Evolutionary conservation across 148 eudicot species (phyloP).

Genomic region (Amaranthus hypochondriacus): DNA sequence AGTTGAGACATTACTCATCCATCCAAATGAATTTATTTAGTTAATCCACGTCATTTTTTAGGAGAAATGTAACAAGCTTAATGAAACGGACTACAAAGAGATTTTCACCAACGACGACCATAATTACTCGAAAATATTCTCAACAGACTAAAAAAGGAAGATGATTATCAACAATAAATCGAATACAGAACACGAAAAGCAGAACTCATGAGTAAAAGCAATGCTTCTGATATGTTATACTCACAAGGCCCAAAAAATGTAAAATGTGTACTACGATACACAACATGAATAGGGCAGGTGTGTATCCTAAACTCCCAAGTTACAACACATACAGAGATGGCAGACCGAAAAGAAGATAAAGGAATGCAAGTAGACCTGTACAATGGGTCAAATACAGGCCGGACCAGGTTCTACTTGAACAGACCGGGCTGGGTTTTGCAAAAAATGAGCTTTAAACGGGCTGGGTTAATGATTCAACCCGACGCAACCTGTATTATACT

Average conservation of each 20-base stretch:
- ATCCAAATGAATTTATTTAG: no score
- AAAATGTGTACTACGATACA: conserved; percentile 4
- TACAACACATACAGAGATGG: conserved; percentile 3
- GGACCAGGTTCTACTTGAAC: no score
- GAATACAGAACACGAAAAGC: neutral
- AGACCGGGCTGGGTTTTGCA: no score
- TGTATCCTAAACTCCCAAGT: conserved; percentile 6
- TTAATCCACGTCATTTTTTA: no score
- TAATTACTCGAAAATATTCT: neutral
- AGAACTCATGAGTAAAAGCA: neutral
- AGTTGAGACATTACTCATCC: no score
- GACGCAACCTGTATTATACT: no score
- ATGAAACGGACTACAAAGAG: no score
- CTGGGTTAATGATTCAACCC: no score
- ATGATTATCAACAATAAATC: neutral
- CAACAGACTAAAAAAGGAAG: neutral
- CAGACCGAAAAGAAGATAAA: neutral
- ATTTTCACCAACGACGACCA: neutral
- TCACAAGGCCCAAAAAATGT: neutral
- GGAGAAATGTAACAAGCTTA: no score
- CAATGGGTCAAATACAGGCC: no score
- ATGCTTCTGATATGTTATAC: neutral
- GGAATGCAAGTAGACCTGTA: no score
- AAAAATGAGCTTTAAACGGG: no score
- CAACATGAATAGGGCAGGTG: neutral